Evolutionary conservation across 2,329 filamentous ascomycete species (phyloP), one percentile per base, ranked within the genome.

Genomic region (Fusarium zealandicum): DNA sequence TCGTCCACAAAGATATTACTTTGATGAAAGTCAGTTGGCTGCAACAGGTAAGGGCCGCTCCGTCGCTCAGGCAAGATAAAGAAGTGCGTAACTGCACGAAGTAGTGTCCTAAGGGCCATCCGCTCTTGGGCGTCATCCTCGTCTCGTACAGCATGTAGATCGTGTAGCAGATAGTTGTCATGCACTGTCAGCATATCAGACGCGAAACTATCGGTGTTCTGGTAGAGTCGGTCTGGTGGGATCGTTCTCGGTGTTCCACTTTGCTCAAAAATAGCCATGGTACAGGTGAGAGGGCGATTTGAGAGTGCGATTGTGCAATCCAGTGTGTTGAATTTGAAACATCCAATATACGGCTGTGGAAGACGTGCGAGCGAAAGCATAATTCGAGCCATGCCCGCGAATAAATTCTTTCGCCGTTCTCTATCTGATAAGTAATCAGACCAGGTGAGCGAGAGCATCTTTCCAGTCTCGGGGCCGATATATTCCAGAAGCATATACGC

Each of bases 1-100:
- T 70, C 51, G 43, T 74, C 70, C 6, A 74, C 70, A 30, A 73
- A 70, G 32, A 75, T 70, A 43, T 74, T 74, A 45, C 69, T 71
- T 32, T 48, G 55, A 61, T 73, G 67, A 25, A 74, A 54, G 51
- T 74, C 69, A 25, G 70, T 72, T 18, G 72, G 38, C 43, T 63
- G 55, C 4, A 72, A 53, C 44, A 60, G 43, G 46, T 61, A 73
- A 3, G 69, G 69, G 5, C 69, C 69, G 35, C 69, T 11, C 8
- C 54, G 54, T n/a, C 22, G 37, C 14, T 63, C 53, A 27, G 43
- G 49, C 27, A 53, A 31, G 31, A 72, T 59, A 39, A 69, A 72
- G 46, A 60, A 36, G 62, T 72, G 68, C 25, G 57, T 59, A 1
- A 71, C 30, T 30, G 60, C 50, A 30, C 68, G 62, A 18, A 71